Conservation (phyloP, 768 basidiomycete species). For the Saitozyma podzolica region DNA sequence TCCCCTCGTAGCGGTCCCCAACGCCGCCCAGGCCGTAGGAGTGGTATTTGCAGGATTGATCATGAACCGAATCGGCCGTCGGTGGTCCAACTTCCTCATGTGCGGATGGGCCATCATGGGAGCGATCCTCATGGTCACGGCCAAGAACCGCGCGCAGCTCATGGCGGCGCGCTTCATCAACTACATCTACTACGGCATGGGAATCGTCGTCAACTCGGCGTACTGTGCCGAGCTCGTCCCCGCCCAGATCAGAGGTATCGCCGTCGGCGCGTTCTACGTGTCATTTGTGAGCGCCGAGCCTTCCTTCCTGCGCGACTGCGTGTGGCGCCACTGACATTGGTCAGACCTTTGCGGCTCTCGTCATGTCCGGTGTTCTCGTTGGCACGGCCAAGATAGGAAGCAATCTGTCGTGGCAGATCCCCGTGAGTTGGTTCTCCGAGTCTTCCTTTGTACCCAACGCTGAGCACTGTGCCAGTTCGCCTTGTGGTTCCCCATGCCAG, state of each 20-base stretch:
- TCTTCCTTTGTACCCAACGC: too few relatives aligned
- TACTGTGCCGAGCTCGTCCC: neutral
- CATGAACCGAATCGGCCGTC: neutral
- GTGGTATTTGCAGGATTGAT: neutral
- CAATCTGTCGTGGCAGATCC: too few relatives aligned
- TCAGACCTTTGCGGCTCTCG: neutral
- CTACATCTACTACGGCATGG: neutral
- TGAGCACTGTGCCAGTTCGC: too few relatives aligned
- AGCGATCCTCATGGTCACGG: neutral
- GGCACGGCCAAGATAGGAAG: neutral
- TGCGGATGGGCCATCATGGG: neutral
- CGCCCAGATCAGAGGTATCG: neutral
- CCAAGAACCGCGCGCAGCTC: neutral
- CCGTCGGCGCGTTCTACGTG: slow-evolving; percentile 1
- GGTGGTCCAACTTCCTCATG: slow-evolving; percentile 1
- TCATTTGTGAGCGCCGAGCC: neutral
- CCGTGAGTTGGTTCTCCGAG: too few relatives aligned
- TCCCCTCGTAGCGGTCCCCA: neutral
- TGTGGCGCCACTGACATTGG: neutral
- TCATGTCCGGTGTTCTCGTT: neutral
- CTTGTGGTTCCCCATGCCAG: neutral
- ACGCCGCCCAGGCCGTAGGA: neutral
- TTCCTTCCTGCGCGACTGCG: neutral
- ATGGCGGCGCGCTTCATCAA: neutral
- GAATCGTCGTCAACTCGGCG: neutral